Evolutionary conservation across 2,329 filamentous ascomycete species (phyloP).

Genomic region (Colletotrichum chrysophilum): DNA sequence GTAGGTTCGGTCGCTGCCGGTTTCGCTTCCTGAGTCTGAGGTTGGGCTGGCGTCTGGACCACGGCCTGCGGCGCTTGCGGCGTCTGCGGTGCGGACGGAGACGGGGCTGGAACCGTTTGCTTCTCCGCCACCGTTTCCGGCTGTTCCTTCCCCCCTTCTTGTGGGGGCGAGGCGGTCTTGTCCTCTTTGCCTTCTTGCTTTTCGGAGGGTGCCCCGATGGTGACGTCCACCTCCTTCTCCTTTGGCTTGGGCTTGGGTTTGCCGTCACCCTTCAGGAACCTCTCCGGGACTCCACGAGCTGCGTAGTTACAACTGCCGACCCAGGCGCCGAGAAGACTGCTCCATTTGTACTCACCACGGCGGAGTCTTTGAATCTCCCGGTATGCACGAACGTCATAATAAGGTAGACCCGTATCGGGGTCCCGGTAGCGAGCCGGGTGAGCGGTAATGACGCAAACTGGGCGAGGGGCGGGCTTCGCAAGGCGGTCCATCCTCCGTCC

Average conservation of each 20-base stretch:
- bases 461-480: slow-evolving; percentile 54
- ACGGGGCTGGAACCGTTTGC: not conserved
- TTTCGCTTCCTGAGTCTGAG: not conserved
- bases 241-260: slow-evolving; percentile 27
- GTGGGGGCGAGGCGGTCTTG: slow-evolving; percentile 10
- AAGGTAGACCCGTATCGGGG: slow-evolving; percentile 82
- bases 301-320: slow-evolving; percentile 71
- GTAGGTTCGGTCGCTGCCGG: not conserved
- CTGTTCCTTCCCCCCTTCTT: not conserved
- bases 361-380: slow-evolving; percentile 79
- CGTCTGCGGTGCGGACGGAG: not conserved
- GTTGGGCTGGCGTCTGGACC: not conserved
- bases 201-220: slow-evolving; percentile 23
- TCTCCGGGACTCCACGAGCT: slow-evolving; percentile 78
- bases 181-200: slow-evolving; percentile 8
- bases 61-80: not conserved
- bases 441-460: slow-evolving; percentile 82
- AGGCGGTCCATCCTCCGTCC: slow-evolving; percentile 61
- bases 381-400: slow-evolving; percentile 80
- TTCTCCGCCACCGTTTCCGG: not conserved
- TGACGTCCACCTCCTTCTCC: not conserved
- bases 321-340: slow-evolving; percentile 80
- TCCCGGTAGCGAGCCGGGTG: slow-evolving; percentile 84
- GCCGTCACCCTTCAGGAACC: slow-evolving; percentile 60
- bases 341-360: slow-evolving; percentile 82